These are phyloP conservation scores for Aureobasidium pullulans DNA, from an alignment of 2,329 filamentous ascomycete genomes.

Conservation along the genomic window DNA sequence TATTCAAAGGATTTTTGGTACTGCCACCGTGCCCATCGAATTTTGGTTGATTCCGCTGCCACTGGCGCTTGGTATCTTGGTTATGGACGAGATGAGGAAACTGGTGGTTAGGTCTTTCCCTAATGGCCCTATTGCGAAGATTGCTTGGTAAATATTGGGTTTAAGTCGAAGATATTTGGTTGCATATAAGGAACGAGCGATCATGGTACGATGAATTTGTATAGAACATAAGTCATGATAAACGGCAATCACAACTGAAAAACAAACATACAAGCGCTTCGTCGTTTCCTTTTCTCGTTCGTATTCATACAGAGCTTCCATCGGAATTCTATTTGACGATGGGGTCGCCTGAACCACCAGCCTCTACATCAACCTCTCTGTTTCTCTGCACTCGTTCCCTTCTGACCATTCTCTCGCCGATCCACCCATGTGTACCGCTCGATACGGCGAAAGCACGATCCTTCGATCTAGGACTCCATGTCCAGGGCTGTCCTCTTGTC, in stretches of 20 bases:
- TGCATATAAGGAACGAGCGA: too few relatives aligned
- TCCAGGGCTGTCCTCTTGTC: conserved; percentile 72
- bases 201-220: too few relatives aligned
- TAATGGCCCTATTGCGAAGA: conserved; percentile 37
- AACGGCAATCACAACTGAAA: too few relatives aligned
- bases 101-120: conserved; percentile 42
- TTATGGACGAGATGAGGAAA: conserved; percentile 49
- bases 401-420: not conserved
- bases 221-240: too few relatives aligned
- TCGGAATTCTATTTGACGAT: not conserved
- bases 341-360: not conserved
- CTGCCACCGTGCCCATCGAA: conserved; percentile 44
- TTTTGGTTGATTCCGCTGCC: conserved; percentile 48
- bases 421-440: conserved; percentile 1
- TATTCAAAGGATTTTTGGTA: conserved; percentile 43
- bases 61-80: conserved; percentile 43
- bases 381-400: conserved; percentile 5
- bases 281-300: too few relatives aligned
- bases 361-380: conserved; percentile 5
- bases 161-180: too few relatives aligned
- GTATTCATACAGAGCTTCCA: too few relatives aligned
- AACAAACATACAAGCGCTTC: too few relatives aligned
- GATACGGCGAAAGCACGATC: conserved; percentile 56
- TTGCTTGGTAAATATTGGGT: conserved; percentile 38
- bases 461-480: conserved; percentile 71